Evolutionary conservation across 1,284 basidiomycete species (phyloP).

Genomic region (Somion occarium): DNA sequence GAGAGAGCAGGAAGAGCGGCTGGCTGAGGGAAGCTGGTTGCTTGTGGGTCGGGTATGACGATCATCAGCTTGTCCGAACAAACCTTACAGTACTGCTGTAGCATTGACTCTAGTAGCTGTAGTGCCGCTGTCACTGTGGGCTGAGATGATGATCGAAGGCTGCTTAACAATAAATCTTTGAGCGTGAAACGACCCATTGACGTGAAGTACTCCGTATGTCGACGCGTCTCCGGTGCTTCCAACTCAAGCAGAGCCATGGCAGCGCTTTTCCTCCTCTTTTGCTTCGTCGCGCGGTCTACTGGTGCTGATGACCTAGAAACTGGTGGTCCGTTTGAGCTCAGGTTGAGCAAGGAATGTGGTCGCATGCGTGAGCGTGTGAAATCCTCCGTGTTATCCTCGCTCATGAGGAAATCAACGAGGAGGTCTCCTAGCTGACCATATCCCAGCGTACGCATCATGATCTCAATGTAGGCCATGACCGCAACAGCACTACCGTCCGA

Average conservation of each 20-base stretch:
- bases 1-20: slow-evolving; percentile 28
- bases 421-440: slow-evolving; percentile 66
- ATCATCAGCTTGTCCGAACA: slow-evolving; percentile 64
- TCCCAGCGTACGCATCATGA: slow-evolving; percentile 76
- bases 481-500: slow-evolving; percentile 92
- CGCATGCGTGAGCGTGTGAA: slow-evolving; percentile 40
- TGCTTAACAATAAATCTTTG: slow-evolving; percentile 81
- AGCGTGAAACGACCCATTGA: slow-evolving; percentile 85
- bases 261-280: slow-evolving; percentile 69
- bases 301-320: slow-evolving; percentile 27
- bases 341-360: slow-evolving; percentile 42
- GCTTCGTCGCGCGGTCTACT: slow-evolving; percentile 36
- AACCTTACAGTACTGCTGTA: slow-evolving; percentile 66
- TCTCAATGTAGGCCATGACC: slow-evolving; percentile 94
- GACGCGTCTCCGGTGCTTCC: slow-evolving; percentile 68
- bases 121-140: slow-evolving; percentile 70
- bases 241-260: slow-evolving; percentile 82
- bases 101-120: slow-evolving; percentile 73
- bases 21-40: slow-evolving; percentile 72
- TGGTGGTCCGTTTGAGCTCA: slow-evolving; percentile 34
- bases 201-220: slow-evolving; percentile 76
- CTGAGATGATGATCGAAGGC: slow-evolving; percentile 64
- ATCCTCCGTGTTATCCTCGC: slow-evolving; percentile 71
- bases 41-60: slow-evolving; percentile 61
- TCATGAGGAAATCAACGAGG: slow-evolving; percentile 77